Evolutionary conservation across 192 early-diverging fungal genomes (phyloP).

Genomic region (Backusella macrospora): DNA sequence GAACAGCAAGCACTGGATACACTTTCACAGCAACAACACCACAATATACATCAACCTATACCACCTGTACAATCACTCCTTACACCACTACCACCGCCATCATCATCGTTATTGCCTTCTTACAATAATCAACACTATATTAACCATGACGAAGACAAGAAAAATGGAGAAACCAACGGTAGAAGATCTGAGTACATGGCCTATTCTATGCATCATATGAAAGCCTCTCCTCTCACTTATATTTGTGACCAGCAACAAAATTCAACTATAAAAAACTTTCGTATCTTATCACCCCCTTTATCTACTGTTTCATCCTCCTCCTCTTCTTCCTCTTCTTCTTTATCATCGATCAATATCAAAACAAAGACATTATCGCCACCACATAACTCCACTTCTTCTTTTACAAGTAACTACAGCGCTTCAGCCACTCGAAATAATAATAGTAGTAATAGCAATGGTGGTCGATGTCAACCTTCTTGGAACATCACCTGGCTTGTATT

Average conservation of each 20-base stretch:
- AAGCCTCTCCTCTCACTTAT: not conserved
- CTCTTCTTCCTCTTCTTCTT: not conserved
- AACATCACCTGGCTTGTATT: slow-evolving; percentile 41
- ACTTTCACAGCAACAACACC: not conserved
- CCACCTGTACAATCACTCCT: not conserved
- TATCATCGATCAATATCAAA: not conserved
- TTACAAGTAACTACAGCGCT: not conserved
- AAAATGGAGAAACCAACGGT: not conserved
- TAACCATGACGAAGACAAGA: not conserved
- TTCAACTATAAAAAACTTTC: not conserved
- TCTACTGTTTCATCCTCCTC: not conserved
- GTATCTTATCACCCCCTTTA: not conserved
- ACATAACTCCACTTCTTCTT: not conserved
- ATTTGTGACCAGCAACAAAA: not conserved
- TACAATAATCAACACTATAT: not conserved
- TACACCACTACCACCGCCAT: not conserved
- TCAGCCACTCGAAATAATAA: not conserved
- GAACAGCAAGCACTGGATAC: not conserved
- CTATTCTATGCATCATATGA: not conserved
- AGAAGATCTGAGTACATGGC: not conserved
- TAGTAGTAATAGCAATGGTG: no score
- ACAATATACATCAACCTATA: not conserved
- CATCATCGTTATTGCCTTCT: not conserved
- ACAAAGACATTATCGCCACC: not conserved
- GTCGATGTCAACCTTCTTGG: not conserved